These are phyloP conservation scores for Chlorella sp. DNA, from an alignment of 139 green algal genomes.

Conservation along the genomic window DNA sequence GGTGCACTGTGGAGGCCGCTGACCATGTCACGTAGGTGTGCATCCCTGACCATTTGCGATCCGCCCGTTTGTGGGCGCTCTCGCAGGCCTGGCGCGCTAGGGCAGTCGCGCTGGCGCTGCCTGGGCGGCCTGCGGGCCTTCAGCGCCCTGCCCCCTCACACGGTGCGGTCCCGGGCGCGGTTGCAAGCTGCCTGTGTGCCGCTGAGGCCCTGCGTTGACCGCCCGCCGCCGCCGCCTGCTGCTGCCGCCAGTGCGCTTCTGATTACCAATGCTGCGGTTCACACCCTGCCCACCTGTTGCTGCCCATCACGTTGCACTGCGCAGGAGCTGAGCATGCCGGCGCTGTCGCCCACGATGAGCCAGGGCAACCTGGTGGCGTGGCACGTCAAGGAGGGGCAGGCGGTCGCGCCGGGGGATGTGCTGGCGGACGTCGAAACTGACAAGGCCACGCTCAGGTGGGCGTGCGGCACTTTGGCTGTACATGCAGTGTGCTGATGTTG, in stretches of 20 bases:
- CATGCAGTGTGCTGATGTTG: background rate
- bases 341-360: slow-evolving; percentile 91
- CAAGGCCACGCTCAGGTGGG: slow-evolving; percentile 75
- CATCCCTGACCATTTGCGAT: too few species aligned
- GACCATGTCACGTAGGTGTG: too few species aligned
- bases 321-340: slow-evolving; percentile 81
- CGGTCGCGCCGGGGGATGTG: slow-evolving; percentile 78
- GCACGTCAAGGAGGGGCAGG: slow-evolving; percentile 74
- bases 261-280: background rate
- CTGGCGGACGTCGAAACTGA: slow-evolving; percentile 95
- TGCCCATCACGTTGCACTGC: background rate
- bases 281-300: too few species aligned
- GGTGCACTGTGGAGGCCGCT: too few species aligned
- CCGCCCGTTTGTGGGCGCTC: too few species aligned
- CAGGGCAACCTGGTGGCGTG: slow-evolving; percentile 71
- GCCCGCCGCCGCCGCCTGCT: background rate
- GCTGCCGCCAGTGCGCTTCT: background rate
- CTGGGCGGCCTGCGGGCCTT: background rate
- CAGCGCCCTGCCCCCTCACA: slow-evolving; percentile 31
- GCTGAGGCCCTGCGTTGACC: background rate
- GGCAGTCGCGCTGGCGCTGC: background rate
- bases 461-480: background rate
- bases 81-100: background rate
- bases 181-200: background rate
- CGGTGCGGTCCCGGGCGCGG: background rate